Evolutionary conservation across 805 yeast species (phyloP).

Genomic region (Priceomyces melissophilus): DNA sequence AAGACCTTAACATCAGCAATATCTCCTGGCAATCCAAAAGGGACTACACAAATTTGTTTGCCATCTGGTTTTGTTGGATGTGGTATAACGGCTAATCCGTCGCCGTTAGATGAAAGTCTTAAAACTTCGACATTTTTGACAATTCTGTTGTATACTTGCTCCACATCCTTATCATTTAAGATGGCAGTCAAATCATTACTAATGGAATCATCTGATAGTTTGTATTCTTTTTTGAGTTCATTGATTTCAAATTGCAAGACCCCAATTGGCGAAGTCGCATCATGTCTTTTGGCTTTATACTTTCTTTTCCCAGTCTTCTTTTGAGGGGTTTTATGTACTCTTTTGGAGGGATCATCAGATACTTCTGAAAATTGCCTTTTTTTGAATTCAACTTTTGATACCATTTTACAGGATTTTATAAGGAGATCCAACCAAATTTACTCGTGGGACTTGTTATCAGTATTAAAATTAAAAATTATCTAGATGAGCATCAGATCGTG

Average conservation of each 20-base stretch:
- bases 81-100: conserved; percentile 70
- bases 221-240: conserved; percentile 45
- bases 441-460: too few species aligned
- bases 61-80: conserved; percentile 48
- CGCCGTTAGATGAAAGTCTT: conserved; percentile 74
- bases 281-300: conserved; percentile 61
- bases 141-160: conserved; percentile 51
- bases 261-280: conserved; percentile 78
- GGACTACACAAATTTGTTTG: conserved; percentile 70
- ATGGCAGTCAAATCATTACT: conserved; percentile 63
- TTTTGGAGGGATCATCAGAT: neutral
- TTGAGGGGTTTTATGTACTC: conserved; percentile 12
- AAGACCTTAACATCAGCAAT: conserved; percentile 63
- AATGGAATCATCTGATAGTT: conserved; percentile 45
- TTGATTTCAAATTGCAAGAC: conserved; percentile 72
- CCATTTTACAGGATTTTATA: conserved; percentile 1
- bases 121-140: conserved; percentile 57
- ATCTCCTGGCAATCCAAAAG: conserved; percentile 90
- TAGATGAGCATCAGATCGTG: neutral
- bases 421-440: too few species aligned
- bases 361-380: conserved; percentile 9
- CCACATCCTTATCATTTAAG: conserved; percentile 54
- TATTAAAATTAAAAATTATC: neutral
- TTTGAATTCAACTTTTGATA: conserved; percentile 5
- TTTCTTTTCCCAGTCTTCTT: conserved; percentile 39